Conservation (phyloP, 441 rosid genomes). For the Breynia disticha region DNA sequence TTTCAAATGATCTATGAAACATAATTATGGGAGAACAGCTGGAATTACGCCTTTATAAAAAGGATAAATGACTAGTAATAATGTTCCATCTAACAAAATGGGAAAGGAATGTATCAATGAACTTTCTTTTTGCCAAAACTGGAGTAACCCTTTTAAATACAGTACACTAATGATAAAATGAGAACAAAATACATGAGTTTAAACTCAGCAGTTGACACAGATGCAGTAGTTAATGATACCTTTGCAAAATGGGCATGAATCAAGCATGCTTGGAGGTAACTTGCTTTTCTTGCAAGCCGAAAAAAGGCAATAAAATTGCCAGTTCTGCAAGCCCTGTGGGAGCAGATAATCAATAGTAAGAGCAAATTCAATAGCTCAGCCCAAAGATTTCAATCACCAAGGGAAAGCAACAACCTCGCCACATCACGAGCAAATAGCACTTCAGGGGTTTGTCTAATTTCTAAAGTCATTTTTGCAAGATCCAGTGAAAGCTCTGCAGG, state of each 20-base stretch:
- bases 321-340: constrained; percentile 81
- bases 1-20: no score
- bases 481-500: constrained; percentile 96
- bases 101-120: no score
- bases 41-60: no score
- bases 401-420: constrained; percentile 61
- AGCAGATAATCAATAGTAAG: constrained; percentile 24
- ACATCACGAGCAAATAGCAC: constrained; percentile 86
- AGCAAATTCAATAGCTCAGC: constrained; percentile 14
- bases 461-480: constrained; percentile 97
- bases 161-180: no score
- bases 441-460: constrained; percentile 82
- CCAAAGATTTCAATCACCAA: constrained; percentile 13
- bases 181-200: no score
- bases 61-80: no score
- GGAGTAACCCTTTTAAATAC: no score
- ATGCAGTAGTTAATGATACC: constrained; percentile 27
- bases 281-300: constrained; percentile 84
- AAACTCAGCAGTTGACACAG: no score
- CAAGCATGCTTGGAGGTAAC: constrained; percentile 93
- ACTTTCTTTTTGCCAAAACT: no score
- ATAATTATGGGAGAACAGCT: no score
- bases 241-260: constrained; percentile 98
- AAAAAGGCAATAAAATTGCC: constrained; percentile 84
- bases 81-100: no score